phyloP scores from a whole-genome alignment of 2,329 filamentous ascomycete species.

The Aspergillus sp. region DNA sequence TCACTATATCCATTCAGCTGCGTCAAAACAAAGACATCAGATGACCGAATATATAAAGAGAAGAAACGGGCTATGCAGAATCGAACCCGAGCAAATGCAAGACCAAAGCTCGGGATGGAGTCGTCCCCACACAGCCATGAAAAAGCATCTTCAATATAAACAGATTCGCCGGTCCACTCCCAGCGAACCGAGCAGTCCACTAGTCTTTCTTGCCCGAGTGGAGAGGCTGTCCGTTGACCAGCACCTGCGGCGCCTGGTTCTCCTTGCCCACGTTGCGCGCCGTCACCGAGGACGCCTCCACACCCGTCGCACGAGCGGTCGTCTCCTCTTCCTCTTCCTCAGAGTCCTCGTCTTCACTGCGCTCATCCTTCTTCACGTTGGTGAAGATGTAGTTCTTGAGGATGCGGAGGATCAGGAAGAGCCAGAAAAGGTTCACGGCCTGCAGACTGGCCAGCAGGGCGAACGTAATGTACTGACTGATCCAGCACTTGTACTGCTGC shows the following conservation, averaged over 20 bases:
- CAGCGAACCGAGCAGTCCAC: background rate
- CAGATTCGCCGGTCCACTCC: background rate
- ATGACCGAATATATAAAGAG: conserved; percentile 8
- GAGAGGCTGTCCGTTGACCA: conserved; percentile 40
- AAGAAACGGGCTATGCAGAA: conserved; percentile 9
- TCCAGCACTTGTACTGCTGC: conserved; percentile 50
- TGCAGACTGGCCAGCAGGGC: conserved; percentile 44
- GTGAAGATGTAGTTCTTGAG: conserved; percentile 43
- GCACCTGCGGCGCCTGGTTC: conserved; percentile 34
- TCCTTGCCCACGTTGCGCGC: conserved; percentile 27
- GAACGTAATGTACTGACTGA: conserved; percentile 49
- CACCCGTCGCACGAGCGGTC: conserved; percentile 27
- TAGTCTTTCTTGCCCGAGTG: conserved; percentile 9
- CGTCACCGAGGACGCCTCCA: conserved; percentile 19
- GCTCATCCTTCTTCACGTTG: conserved; percentile 40
- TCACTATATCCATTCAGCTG: conserved; percentile 16
- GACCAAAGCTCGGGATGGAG: background rate
- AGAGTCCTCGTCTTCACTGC: conserved; percentile 47
- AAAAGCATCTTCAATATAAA: conserved; percentile 4
- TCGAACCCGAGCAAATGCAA: conserved; percentile 4
- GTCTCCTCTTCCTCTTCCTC: conserved; percentile 35
- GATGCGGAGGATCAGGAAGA: conserved; percentile 46
- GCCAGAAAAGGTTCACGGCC: conserved; percentile 48
- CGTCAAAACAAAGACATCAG: conserved; percentile 9
- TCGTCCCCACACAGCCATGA: background rate